phyloP scores from a whole-genome alignment of 1,284 basidiomycete genomes.

The Cryptococcus maquisensis region DNA sequence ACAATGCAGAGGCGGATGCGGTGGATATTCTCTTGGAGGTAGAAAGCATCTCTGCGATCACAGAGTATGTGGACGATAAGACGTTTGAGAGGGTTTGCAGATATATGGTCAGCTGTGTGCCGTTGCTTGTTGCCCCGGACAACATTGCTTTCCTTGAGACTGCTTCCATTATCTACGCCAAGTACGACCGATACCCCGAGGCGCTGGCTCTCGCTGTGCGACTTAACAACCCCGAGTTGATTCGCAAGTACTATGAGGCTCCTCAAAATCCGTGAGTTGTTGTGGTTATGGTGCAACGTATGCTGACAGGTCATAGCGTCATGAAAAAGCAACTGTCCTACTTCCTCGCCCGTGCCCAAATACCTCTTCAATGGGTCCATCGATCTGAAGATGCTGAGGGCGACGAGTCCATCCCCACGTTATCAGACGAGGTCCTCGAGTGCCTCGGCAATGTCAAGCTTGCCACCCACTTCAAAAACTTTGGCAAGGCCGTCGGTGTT shows the following conservation, averaged over 20 bases:
- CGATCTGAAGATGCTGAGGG: conserved; percentile 51
- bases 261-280: conserved; percentile 72
- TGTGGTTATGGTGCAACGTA: background rate
- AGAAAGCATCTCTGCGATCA: conserved; percentile 80
- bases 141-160: conserved; percentile 86
- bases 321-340: conserved; percentile 97
- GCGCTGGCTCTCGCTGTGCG: conserved; percentile 84
- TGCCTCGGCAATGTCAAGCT: conserved; percentile 80
- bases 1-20: conserved; percentile 98
- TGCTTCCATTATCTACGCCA: conserved; percentile 84
- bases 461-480: conserved; percentile 80
- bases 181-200: conserved; percentile 84
- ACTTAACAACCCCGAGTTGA: conserved; percentile 73
- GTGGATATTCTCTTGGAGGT: conserved; percentile 94
- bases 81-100: conserved; percentile 91
- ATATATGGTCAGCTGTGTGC: conserved; percentile 95
- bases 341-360: conserved; percentile 85
- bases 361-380: conserved; percentile 87
- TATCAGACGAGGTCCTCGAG: conserved; percentile 76
- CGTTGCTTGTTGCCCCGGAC: conserved; percentile 87
- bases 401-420: conserved; percentile 54
- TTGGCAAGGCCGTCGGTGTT: conserved; percentile 93
- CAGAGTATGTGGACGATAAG: conserved; percentile 65
- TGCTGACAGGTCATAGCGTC: conserved; percentile 50
- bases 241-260: conserved; percentile 75